Evolutionary conservation across 176 grass and related monocot genomes (phyloP).

Genomic region (Musa beccarii): DNA sequence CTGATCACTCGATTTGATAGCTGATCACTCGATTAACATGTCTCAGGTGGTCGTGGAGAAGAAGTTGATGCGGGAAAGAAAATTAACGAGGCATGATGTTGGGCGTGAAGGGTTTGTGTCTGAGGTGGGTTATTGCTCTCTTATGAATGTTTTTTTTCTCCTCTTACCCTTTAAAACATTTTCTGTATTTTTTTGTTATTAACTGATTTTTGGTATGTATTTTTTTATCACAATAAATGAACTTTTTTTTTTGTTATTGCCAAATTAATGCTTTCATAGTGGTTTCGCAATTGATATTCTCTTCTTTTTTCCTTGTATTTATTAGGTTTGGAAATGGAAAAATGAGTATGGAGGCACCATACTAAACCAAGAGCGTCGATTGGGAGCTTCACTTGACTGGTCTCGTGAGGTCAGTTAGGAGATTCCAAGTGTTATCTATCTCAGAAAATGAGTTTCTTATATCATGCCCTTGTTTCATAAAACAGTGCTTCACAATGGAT

Average conservation of each 20-base stretch:
- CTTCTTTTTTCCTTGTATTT: slow-evolving; percentile 22
- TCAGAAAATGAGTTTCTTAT: slow-evolving; percentile 14
- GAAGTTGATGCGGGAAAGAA: slow-evolving; percentile 84
- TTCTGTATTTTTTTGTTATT: background rate
- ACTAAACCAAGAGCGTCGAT: slow-evolving; percentile 66
- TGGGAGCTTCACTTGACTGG: slow-evolving; percentile 95
- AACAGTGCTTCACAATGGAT: slow-evolving; percentile 97
- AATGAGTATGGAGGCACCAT: slow-evolving; percentile 71
- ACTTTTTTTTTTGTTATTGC: background rate
- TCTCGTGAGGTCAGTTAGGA: slow-evolving; percentile 52
- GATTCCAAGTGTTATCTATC: background rate
- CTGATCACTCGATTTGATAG: background rate
- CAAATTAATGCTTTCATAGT: slow-evolving; percentile 15
- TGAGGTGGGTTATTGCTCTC: slow-evolving; percentile 39
- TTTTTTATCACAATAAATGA: background rate
- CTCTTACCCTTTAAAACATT: background rate
- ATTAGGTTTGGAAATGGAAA: slow-evolving; percentile 93
- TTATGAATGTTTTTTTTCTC: background rate
- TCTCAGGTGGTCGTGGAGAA: slow-evolving; percentile 87
- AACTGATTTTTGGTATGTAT: background rate
- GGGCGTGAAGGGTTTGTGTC: slow-evolving; percentile 60
- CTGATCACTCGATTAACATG: background rate
- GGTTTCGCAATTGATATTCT: slow-evolving; percentile 13
- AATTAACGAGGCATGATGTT: slow-evolving; percentile 75
- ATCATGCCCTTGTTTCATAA: background rate